Evolutionary conservation across 164 flowering plant species (phyloP).

Genomic region (Taxillus chinensis): DNA sequence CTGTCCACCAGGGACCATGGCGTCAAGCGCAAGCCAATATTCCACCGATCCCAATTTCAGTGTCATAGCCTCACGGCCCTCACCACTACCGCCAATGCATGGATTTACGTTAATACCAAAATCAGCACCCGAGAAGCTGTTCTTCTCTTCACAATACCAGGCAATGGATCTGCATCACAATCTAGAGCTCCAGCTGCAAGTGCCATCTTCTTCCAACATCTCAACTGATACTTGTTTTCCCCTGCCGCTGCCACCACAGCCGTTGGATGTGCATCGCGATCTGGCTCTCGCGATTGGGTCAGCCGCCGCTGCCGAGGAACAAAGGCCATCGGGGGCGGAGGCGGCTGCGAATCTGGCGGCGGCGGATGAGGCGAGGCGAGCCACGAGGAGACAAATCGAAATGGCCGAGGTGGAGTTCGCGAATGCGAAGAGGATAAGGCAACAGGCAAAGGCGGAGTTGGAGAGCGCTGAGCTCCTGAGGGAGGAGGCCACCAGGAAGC

Average conservation of each 20-base stretch:
- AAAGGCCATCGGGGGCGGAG: not conserved
- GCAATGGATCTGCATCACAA: not conserved
- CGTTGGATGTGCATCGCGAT: not conserved
- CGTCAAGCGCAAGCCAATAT: not conserved
- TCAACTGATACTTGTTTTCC: not conserved
- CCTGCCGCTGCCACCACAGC: not conserved
- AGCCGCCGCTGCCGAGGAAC: not conserved
- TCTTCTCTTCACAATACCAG: not conserved
- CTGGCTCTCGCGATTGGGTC: not conserved
- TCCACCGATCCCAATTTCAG: not conserved
- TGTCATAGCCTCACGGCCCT: too few species aligned
- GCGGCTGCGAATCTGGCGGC: not conserved
- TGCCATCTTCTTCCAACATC: not conserved
- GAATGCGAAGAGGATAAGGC: constrained; percentile 14
- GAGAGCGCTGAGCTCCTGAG: not conserved
- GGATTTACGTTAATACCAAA: not conserved
- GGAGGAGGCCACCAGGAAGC: not conserved
- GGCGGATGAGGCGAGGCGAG: constrained; percentile 13
- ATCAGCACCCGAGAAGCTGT: not conserved
- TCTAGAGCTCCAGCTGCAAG: not conserved
- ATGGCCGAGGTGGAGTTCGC: constrained; percentile 14
- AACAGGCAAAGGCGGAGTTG: constrained; percentile 6
- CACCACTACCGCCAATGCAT: not conserved
- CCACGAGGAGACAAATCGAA: constrained; percentile 13
- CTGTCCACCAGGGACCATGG: not conserved